Evolutionary conservation across 331 rosid genomes (phyloP).

Genomic region (Saraca asoca): DNA sequence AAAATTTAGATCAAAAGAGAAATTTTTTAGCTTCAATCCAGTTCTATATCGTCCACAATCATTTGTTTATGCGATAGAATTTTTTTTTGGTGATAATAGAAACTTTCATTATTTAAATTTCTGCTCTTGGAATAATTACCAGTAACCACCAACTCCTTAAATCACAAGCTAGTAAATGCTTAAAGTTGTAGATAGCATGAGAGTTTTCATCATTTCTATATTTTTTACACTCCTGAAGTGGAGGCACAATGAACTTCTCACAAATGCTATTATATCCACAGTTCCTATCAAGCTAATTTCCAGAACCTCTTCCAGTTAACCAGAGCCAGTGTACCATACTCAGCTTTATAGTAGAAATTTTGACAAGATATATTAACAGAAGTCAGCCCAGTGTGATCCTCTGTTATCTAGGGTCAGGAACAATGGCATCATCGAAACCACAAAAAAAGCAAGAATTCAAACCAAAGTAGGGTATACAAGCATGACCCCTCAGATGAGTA

Average conservation of each 20-base stretch:
- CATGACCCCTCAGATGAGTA: background rate
- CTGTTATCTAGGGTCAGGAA: constrained; percentile 22
- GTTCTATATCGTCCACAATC: too few relatives aligned
- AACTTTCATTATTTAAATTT: background rate
- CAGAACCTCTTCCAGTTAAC: constrained; percentile 22
- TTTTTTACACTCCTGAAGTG: background rate
- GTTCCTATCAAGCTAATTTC: constrained; percentile 13
- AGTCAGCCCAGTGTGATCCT: background rate
- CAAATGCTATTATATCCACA: constrained; percentile 21
- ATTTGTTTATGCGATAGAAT: too few relatives aligned
- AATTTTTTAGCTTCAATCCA: background rate
- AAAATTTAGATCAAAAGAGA: background rate
- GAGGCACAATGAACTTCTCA: background rate
- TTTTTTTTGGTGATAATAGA: too few relatives aligned
- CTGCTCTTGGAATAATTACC: constrained; percentile 2
- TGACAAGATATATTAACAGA: constrained; percentile 3
- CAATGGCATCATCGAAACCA: constrained; percentile 23
- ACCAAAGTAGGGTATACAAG: constrained; percentile 15
- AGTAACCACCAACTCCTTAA: background rate
- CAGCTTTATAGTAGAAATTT: constrained; percentile 18
- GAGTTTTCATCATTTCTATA: background rate
- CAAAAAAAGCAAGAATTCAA: constrained; percentile 23
- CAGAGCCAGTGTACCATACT: constrained; percentile 15
- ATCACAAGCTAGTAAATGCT: background rate
- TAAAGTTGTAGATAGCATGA: background rate